Conservation (phyloP, 2,329 filamentous ascomycete genomes). For the Clonostachys chloroleuca region DNA sequence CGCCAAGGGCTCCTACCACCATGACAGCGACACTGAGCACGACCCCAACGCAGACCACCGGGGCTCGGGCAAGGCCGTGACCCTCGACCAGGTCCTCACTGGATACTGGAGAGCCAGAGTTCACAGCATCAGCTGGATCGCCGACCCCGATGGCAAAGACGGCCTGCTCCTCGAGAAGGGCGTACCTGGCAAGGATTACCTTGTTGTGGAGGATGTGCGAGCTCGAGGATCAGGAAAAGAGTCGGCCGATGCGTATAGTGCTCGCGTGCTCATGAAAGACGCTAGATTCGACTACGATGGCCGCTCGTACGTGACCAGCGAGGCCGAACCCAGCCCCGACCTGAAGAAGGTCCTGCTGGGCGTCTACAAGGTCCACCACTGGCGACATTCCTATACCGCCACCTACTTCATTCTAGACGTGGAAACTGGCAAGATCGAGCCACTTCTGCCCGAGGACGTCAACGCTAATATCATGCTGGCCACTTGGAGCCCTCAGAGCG, state of each 20-base stretch:
- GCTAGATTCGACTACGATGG: constrained; percentile 56
- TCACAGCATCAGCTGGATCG: constrained; percentile 73
- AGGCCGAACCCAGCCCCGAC: constrained; percentile 74
- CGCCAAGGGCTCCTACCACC: constrained; percentile 59
- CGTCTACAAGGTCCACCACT: constrained; percentile 69
- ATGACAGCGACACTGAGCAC: constrained; percentile 57
- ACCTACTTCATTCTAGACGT: constrained; percentile 93
- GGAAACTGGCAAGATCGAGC: constrained; percentile 68
- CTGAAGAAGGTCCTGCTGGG: constrained; percentile 83
- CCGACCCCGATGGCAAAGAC: constrained; percentile 71
- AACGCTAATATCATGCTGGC: constrained; percentile 74
- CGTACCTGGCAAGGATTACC: constrained; percentile 61
- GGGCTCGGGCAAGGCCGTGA: constrained; percentile 68
- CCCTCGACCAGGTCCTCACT: constrained; percentile 63
- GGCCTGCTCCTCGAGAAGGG: constrained; percentile 77
- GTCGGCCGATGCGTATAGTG: constrained; percentile 16
- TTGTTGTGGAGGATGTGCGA: constrained; percentile 84
- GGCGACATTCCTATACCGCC: constrained; percentile 85
- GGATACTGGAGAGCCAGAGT: constrained; percentile 61
- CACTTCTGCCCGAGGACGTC: constrained; percentile 67
- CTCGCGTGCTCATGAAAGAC: constrained; percentile 71
- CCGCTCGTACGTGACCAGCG: constrained; percentile 48
- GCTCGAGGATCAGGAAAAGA: constrained; percentile 14
- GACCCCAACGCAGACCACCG: constrained; percentile 62
- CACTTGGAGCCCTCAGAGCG: constrained; percentile 81